These are phyloP conservation scores for Trichoderma endophyticum DNA, from an alignment of 2,329 filamentous ascomycete species.

Conservation along the genomic window DNA sequence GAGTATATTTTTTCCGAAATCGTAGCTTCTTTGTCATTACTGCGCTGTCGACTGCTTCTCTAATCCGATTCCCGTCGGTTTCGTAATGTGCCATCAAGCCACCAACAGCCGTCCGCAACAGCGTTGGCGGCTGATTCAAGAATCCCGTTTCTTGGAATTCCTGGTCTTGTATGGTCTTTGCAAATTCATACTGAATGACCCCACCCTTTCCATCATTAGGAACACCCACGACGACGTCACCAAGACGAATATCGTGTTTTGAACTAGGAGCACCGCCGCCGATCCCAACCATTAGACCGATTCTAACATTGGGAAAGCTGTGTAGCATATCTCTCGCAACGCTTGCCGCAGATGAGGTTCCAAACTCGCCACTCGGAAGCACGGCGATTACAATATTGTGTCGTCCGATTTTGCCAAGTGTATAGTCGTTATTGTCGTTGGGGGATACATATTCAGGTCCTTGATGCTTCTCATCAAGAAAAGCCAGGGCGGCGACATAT, in stretches of 20 bases:
- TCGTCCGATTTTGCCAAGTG: neutral
- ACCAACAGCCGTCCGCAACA: neutral
- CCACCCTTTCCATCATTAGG: neutral
- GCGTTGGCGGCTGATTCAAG: neutral
- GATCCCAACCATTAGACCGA: neutral
- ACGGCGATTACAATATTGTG: neutral
- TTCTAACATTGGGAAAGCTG: neutral
- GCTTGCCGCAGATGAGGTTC: fast-evolving
- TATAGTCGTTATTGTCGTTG: neutral
- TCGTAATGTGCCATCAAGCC: neutral
- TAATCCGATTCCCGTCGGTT: fast-evolving
- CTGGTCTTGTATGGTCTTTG: neutral
- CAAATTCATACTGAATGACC: neutral
- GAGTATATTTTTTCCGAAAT: fast-evolving
- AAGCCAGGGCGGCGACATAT: neutral
- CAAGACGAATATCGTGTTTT: neutral
- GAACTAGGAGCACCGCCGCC: neutral
- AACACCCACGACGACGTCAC: neutral
- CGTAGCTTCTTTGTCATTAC: fast-evolving
- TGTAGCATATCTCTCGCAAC: neutral
- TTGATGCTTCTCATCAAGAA: neutral
- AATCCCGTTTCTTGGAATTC: neutral
- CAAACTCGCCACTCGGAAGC: neutral
- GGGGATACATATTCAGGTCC: neutral
- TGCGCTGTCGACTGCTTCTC: fast-evolving